These are phyloP conservation scores for Huntiella bhutanensis DNA, from an alignment of 2,329 filamentous ascomycete genomes.

Conservation along the genomic window DNA sequence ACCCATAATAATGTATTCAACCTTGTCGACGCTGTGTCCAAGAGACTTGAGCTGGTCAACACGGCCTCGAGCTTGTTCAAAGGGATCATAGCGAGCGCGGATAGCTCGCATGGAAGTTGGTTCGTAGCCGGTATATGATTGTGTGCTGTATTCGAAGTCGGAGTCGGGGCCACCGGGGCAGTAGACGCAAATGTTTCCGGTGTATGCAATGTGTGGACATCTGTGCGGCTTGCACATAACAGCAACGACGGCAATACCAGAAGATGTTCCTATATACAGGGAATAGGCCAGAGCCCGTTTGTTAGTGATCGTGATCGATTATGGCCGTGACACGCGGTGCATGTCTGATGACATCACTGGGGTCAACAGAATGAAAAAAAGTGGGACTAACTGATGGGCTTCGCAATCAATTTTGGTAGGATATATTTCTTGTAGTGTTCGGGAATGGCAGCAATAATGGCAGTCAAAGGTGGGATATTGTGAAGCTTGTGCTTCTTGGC, in stretches of 20 bases:
- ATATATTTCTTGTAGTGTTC: constrained; percentile 99
- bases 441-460: constrained; percentile 95
- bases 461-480: constrained; percentile 77
- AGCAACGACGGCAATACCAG: constrained; percentile 91
- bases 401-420: constrained; percentile 84
- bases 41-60: constrained; percentile 94
- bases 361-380: background rate
- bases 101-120: constrained; percentile 98
- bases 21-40: constrained; percentile 94
- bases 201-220: constrained; percentile 95
- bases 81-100: constrained; percentile 88
- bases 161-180: constrained; percentile 94
- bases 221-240: constrained; percentile 99
- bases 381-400: constrained; percentile 57
- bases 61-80: constrained; percentile 86
- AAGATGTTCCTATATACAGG: constrained; percentile 51
- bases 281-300: background rate
- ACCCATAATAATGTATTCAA: constrained; percentile 99
- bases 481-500: constrained; percentile 83
- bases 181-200: constrained; percentile 97
- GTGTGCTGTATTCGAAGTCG: constrained; percentile 97
- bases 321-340: background rate
- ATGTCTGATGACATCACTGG: background rate
- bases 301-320: background rate
- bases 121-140: constrained; percentile 97